Evolutionary conservation across 148 eudicot genomes (phyloP).

Genomic region (Amaranthus palmeri): DNA sequence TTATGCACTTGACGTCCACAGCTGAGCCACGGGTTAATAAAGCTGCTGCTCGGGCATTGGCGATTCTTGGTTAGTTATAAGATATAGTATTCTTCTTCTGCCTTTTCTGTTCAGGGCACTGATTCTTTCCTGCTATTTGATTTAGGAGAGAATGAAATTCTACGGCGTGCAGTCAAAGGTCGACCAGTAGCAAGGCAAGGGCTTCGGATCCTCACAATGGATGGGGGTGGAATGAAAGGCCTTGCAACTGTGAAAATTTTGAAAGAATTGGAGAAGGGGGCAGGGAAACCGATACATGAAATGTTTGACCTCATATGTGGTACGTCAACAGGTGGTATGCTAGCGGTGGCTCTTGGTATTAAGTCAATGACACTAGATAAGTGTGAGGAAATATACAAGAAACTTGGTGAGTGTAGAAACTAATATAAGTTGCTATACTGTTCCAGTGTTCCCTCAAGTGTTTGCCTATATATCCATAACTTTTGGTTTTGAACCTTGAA

Average conservation of each 20-base stretch:
- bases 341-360: slow-evolving; percentile 97
- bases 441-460: background rate
- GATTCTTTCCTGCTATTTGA: slow-evolving; percentile 9
- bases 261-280: slow-evolving; percentile 85
- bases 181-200: slow-evolving; percentile 90
- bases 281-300: slow-evolving; percentile 95
- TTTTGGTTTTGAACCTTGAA: background rate
- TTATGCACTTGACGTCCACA: slow-evolving; percentile 71
- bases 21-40: slow-evolving; percentile 77
- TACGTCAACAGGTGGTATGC: slow-evolving; percentile 99
- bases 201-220: slow-evolving; percentile 94
- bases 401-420: slow-evolving; percentile 60
- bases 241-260: slow-evolving; percentile 87
- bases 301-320: slow-evolving; percentile 99
- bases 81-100: slow-evolving; percentile 9
- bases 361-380: slow-evolving; percentile 81
- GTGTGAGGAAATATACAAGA: slow-evolving; percentile 98
- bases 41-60: slow-evolving; percentile 97
- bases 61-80: slow-evolving; percentile 81
- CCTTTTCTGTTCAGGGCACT: slow-evolving; percentile 4
- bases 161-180: slow-evolving; percentile 83
- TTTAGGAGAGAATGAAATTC: slow-evolving; percentile 88
- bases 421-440: slow-evolving; percentile 2
- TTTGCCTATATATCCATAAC: background rate
- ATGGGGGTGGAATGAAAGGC: slow-evolving; percentile 99